Evolutionary conservation across 192 early-diverging fungal genomes (phyloP).

Genomic region (Backusella morwellensis): DNA sequence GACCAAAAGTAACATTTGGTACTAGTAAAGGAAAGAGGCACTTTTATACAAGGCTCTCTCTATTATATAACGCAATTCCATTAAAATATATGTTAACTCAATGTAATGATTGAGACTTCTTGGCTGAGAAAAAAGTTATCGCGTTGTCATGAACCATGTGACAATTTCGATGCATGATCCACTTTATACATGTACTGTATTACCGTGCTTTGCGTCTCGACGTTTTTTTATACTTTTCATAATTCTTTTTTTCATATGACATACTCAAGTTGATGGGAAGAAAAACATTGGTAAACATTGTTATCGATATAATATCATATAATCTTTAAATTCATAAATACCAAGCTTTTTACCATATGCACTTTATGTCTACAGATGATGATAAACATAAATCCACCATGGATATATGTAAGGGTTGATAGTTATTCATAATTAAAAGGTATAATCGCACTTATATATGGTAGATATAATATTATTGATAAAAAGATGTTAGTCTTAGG

Average conservation of each 20-base stretch:
- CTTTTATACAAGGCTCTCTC: not conserved
- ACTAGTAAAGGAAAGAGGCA: too few relatives aligned
- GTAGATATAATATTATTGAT: too few relatives aligned
- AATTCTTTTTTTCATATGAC: too few relatives aligned
- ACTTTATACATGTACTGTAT: not conserved
- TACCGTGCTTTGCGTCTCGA: not conserved
- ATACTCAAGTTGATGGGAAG: not conserved
- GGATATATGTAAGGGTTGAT: too few relatives aligned
- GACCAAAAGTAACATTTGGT: too few relatives aligned
- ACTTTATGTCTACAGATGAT: too few relatives aligned
- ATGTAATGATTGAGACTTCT: not conserved
- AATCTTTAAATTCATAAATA: not conserved
- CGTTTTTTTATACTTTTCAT: too few relatives aligned
- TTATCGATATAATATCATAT: not conserved
- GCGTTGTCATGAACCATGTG: not conserved
- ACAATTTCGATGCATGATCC: not conserved
- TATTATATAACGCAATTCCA: not conserved
- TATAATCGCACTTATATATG: too few relatives aligned
- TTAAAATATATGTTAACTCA: not conserved
- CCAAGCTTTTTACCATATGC: not conserved
- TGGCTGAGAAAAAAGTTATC: not conserved
- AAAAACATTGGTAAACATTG: not conserved
- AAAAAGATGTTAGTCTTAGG: too few relatives aligned
- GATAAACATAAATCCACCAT: too few relatives aligned
- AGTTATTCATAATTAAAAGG: too few relatives aligned